phyloP scores from a whole-genome alignment of 495 filamentous ascomycete species.

The Bathelium albidoporum region DNA sequence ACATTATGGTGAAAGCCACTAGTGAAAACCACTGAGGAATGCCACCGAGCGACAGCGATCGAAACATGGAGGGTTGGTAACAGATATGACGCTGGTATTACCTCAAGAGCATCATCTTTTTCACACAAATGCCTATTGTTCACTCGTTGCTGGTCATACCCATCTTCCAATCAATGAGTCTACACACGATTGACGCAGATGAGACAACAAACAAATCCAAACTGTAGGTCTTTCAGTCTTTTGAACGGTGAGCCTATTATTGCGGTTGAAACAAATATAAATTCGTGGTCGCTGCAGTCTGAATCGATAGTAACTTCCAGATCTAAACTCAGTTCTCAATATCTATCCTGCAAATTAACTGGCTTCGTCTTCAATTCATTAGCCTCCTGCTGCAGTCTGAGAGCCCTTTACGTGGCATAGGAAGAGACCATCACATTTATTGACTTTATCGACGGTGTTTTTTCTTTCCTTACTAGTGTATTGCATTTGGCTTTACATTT shows the following conservation, averaged over 20 bases:
- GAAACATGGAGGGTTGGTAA: background rate
- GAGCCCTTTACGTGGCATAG: background rate
- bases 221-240: background rate
- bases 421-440: background rate
- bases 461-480: background rate
- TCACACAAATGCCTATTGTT: background rate
- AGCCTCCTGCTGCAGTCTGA: background rate
- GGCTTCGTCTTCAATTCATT: background rate
- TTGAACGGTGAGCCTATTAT: background rate
- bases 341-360: background rate
- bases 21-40: background rate
- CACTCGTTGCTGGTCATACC: background rate
- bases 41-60: background rate
- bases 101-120: background rate
- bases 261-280: background rate
- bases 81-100: background rate
- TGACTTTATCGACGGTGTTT: background rate
- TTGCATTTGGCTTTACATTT: background rate
- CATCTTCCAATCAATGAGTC: background rate
- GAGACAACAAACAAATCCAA: background rate
- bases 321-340: background rate
- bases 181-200: background rate
- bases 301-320: background rate
- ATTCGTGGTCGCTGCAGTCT: background rate
- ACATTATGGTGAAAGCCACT: background rate